These are phyloP conservation scores for Trametes gibbosa DNA, from an alignment of 768 basidiomycete genomes.

Conservation along the genomic window DNA sequence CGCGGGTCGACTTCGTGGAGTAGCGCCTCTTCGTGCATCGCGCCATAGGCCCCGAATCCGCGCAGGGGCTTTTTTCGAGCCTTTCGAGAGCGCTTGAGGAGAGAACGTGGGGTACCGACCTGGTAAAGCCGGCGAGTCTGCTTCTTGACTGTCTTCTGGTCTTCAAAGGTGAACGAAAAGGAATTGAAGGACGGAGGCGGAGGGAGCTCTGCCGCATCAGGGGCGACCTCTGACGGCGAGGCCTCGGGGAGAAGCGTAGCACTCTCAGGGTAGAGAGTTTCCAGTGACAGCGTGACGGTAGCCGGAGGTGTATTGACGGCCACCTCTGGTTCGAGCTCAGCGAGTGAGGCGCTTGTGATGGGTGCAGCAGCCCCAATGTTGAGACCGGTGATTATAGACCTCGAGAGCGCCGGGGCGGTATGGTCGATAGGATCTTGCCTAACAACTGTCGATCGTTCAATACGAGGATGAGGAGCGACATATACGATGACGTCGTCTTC, in stretches of 20 bases:
- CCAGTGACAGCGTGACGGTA: not conserved
- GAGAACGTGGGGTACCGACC: constrained; percentile 28
- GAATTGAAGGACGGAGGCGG: constrained; percentile 27
- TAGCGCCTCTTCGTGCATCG: constrained; percentile 51
- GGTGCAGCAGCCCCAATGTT: not conserved
- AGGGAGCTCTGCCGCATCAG: constrained; percentile 5
- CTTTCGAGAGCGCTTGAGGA: constrained; percentile 21
- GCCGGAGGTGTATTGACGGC: not conserved
- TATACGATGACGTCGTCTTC: constrained; percentile 78
- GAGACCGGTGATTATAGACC: constrained; percentile 29
- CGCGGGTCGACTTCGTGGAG: constrained; percentile 41
- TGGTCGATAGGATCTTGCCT: not conserved
- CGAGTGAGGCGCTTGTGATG: not conserved
- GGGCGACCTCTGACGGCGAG: not conserved
- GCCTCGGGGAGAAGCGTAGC: not conserved
- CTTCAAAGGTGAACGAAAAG: constrained; percentile 39
- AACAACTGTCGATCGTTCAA: constrained; percentile 9
- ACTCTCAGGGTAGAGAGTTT: constrained; percentile 4
- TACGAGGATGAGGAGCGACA: constrained; percentile 68
- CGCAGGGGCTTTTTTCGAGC: constrained; percentile 26
- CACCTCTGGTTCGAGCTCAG: not conserved
- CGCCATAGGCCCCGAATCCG: constrained; percentile 49
- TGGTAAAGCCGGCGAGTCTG: constrained; percentile 32
- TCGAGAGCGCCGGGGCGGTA: constrained; percentile 16
- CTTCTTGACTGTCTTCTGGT: constrained; percentile 28